A percentile compares a stretch with the other conserved stretches of the same genome.
Conservation (phyloP, 208 protist genomes). For the Crithidia expoeki region DNA sequence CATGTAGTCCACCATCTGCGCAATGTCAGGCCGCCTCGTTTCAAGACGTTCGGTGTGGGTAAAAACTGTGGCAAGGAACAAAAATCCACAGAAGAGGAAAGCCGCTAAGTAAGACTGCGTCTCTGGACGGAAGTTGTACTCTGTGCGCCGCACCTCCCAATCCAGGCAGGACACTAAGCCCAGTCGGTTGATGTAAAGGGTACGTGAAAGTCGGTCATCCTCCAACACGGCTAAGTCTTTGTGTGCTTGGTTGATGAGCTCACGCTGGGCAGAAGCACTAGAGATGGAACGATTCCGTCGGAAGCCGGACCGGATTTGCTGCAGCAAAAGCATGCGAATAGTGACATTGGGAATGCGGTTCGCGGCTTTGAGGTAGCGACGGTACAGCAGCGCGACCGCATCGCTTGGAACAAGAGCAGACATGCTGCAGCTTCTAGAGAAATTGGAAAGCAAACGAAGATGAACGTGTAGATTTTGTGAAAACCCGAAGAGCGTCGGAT, state of each 20-base stretch:
- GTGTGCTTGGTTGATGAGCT: constrained; percentile 83
- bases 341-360: constrained; percentile 88
- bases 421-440: constrained; percentile 37
- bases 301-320: constrained; percentile 84
- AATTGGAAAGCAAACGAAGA: too few relatives aligned
- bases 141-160: constrained; percentile 86
- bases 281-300: constrained; percentile 67
- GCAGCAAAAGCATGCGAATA: constrained; percentile 86
- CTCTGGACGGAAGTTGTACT: constrained; percentile 85
- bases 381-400: constrained; percentile 82
- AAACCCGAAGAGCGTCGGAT: too few relatives aligned
- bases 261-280: constrained; percentile 78
- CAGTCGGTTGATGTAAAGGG: constrained; percentile 89
- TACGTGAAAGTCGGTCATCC: constrained; percentile 85
- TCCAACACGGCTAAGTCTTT: constrained; percentile 85
- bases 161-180: constrained; percentile 90
- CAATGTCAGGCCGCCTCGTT: constrained; percentile 67
- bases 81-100: constrained; percentile 53
- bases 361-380: constrained; percentile 86
- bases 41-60: constrained; percentile 60
- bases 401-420: constrained; percentile 81
- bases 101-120: constrained; percentile 54
- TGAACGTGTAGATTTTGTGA: too few relatives aligned
- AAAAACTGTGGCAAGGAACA: constrained; percentile 43
- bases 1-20: constrained; percentile 83